Evolutionary conservation across 2,329 filamentous ascomycete species (phyloP).

Genomic region (Arthrobotrys sinensis): DNA sequence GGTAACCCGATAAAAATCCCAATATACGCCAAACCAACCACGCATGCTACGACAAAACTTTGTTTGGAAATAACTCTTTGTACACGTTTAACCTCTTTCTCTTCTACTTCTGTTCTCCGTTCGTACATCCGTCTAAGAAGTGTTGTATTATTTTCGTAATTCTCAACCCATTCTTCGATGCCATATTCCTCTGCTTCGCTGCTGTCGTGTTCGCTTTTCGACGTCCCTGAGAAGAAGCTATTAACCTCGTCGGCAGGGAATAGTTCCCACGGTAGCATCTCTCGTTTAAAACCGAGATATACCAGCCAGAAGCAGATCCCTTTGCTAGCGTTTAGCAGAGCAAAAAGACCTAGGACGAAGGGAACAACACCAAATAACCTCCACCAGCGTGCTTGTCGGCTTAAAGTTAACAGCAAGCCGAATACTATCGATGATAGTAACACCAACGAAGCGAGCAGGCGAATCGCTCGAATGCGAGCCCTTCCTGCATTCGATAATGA

Average conservation of each 20-base stretch:
- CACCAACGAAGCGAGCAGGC: slow-evolving; percentile 38
- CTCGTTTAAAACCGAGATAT: slow-evolving; percentile 55
- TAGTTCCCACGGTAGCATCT: slow-evolving; percentile 57
- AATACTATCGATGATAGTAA: slow-evolving; percentile 55
- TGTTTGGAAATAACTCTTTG: slow-evolving; percentile 61
- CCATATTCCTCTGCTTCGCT: slow-evolving; percentile 56
- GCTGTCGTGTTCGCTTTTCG: slow-evolving; percentile 42
- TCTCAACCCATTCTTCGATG: slow-evolving; percentile 59
- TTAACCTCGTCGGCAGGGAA: slow-evolving; percentile 57
- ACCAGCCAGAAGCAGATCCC: slow-evolving; percentile 58
- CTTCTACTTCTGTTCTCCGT: slow-evolving; percentile 56
- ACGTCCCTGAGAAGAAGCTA: slow-evolving; percentile 37
- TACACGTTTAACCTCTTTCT: slow-evolving; percentile 60
- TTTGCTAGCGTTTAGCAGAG: slow-evolving; percentile 54
- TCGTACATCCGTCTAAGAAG: slow-evolving; percentile 53
- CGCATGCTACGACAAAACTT: slow-evolving; percentile 54
- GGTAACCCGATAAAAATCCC: slow-evolving; percentile 60
- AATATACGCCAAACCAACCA: slow-evolving; percentile 59
- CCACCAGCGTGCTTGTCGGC: slow-evolving; percentile 56
- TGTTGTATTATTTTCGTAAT: slow-evolving; percentile 59
- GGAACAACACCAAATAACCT: slow-evolving; percentile 54
- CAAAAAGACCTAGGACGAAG: slow-evolving; percentile 49
- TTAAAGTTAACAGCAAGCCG: slow-evolving; percentile 51
- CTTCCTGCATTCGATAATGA: slow-evolving; percentile 54
- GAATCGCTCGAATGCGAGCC: slow-evolving; percentile 51